Evolutionary conservation across 345 rosid species (phyloP).

Genomic region (Rhodomyrtus tomentosa): DNA sequence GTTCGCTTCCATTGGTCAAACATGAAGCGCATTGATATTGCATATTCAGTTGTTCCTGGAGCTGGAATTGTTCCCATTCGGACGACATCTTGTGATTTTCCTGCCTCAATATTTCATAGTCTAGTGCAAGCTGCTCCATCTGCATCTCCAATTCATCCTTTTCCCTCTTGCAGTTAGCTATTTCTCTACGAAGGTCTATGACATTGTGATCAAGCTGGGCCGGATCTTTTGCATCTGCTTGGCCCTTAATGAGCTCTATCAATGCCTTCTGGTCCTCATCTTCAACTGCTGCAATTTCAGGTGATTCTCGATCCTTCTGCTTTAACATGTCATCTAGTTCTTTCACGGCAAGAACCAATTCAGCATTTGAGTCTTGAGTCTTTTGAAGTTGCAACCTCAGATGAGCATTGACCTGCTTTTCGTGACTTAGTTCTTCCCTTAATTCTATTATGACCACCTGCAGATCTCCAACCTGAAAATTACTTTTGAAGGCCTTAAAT

Average conservation of each 20-base stretch:
- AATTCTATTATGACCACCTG: constrained; percentile 15
- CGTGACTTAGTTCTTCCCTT: constrained; percentile 22
- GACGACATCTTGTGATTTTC: constrained; percentile 27
- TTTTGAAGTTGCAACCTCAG: constrained; percentile 31
- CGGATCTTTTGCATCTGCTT: constrained; percentile 12
- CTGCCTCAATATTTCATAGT: constrained; percentile 39
- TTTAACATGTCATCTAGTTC: constrained; percentile 30
- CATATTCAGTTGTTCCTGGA: constrained; percentile 31
- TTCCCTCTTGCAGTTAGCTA: constrained; percentile 26
- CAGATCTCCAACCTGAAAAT: constrained; percentile 13
- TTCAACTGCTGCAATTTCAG: constrained; percentile 6
- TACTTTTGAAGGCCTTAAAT: background rate
- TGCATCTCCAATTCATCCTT: constrained; percentile 38
- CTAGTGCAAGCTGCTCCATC: constrained; percentile 49
- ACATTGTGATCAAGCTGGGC: constrained; percentile 17
- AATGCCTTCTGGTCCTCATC: constrained; percentile 37
- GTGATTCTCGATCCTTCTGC: constrained; percentile 12
- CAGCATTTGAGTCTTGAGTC: constrained; percentile 32
- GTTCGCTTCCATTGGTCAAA: constrained; percentile 9
- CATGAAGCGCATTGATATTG: constrained; percentile 17
- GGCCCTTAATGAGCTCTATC: constrained; percentile 32
- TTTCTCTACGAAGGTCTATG: constrained; percentile 15
- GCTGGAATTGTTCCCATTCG: constrained; percentile 27
- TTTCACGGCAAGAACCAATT: constrained; percentile 28
- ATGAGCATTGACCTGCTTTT: constrained; percentile 21